phyloP scores from a whole-genome alignment of 108 stramenopile species.

The Asterionellopsis glacialis region DNA sequence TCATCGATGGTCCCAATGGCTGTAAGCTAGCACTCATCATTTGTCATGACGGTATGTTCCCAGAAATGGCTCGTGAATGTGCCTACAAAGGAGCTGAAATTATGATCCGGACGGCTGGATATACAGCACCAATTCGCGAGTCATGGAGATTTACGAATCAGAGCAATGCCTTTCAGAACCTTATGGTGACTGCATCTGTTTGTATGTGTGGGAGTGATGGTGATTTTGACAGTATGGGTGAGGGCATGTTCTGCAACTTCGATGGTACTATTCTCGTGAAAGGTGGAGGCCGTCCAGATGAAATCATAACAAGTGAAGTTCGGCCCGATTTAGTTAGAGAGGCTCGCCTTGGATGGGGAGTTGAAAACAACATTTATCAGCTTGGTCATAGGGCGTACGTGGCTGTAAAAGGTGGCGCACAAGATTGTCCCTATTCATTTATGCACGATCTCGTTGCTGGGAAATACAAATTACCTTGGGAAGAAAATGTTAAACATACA shows the following conservation, averaged over 20 bases:
- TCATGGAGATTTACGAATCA: conserved; percentile 11
- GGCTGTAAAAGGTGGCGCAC: conserved; percentile 13
- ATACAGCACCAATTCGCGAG: conserved; percentile 11
- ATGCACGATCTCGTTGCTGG: conserved; percentile 5
- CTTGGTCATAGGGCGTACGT: conserved; percentile 14
- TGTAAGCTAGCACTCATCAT: conserved; percentile 17
- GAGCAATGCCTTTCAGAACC: conserved; percentile 12
- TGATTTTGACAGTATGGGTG: conserved; percentile 12
- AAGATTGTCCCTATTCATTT: conserved; percentile 13
- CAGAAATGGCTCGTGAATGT: conserved; percentile 20
- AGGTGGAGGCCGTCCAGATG: conserved; percentile 9
- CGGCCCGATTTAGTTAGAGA: conserved; percentile 14
- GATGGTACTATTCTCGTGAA: conserved; percentile 10
- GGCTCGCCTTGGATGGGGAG: conserved; percentile 13
- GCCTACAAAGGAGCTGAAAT: conserved; percentile 19
- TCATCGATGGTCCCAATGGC: conserved; percentile 11
- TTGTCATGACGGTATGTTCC: conserved; percentile 17
- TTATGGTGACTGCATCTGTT: conserved; percentile 14
- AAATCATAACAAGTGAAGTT: conserved; percentile 13
- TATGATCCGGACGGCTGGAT: conserved; percentile 17
- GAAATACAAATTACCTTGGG: no score
- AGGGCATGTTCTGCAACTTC: conserved; percentile 14
- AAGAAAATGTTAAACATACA: no score
- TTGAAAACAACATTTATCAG: conserved; percentile 15
- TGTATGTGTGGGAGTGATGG: conserved; percentile 15